Evolutionary conservation across 2,329 filamentous ascomycete genomes (phyloP), one percentile per base, ranked within the genome.

Genomic region (Penicillium sp.): DNA sequence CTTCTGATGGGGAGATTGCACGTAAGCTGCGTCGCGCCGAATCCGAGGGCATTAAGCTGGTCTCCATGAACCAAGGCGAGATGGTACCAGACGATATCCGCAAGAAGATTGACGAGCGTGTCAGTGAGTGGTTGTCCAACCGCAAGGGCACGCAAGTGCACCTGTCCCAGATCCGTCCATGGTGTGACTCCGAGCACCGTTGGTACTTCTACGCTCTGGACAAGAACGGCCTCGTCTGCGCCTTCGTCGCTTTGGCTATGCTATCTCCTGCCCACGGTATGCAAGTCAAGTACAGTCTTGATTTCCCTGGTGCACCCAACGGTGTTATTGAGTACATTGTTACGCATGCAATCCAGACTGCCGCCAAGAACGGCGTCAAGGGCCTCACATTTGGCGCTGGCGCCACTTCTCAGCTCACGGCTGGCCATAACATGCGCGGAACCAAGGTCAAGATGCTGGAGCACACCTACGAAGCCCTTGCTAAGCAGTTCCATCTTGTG

Each of bases 261-360:
- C 84, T 97, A 29, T 85, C 89, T 4, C 90, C 91, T 2, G 81
- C 84, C 36, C 85, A 95, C 71, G 92, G 92, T 53, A 95, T 91
- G 86, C 92, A 97, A 78, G 88, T 96, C 71, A 97, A 97, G 79
- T 96, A 94, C 80, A 90, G 89, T n/a, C 85, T 97, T 53, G 91
- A 97, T 75, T 96, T 97, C 81, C 92, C 92, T 0, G 86, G 85
- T 27, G 85, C 92, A 0, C 89, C 92, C n/a, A 90, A 86, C 44
- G 92, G 92, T 46, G 88, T 90, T 34, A 96, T 96, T 61, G 92
- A 97, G 77, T 83, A 88, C 40, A 84, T 94, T 40, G 89, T 95
- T 66, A 85, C 89, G 38, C 83, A 88, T 69, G 85, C 88, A 0
- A 81, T 95, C 59, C 84, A 85, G 68, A 78, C 79, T 13, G 81